Evolutionary conservation across 2,329 filamentous ascomycete species (phyloP).

Genomic region (Parasarocladium wereldwijsianum): DNA sequence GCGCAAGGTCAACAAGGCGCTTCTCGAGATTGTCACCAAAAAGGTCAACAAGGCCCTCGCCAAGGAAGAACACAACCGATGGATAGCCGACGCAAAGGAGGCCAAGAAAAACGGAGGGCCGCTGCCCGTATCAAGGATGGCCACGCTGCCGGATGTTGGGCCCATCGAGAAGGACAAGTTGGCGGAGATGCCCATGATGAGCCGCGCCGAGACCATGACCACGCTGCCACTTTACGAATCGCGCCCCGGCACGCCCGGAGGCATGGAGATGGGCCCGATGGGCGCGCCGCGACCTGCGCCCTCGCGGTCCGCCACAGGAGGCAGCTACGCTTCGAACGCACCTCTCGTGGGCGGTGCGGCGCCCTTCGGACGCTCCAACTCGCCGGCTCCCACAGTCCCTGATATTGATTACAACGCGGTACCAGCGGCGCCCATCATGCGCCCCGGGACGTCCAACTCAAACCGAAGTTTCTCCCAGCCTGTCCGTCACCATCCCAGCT

Average conservation of each 20-base stretch:
- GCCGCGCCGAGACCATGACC: slow-evolving; percentile 42
- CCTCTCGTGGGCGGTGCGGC: slow-evolving; percentile 46
- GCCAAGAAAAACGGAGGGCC: slow-evolving; percentile 40
- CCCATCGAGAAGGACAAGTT: slow-evolving; percentile 29
- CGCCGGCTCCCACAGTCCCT: slow-evolving; percentile 21
- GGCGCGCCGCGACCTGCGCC: slow-evolving; percentile 35
- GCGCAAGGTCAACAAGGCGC: slow-evolving; percentile 74
- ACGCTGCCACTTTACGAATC: slow-evolving; percentile 51
- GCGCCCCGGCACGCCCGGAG: slow-evolving; percentile 37
- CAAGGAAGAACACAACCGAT: slow-evolving; percentile 53
- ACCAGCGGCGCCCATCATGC: slow-evolving; percentile 17
- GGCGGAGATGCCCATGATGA: slow-evolving; percentile 42
- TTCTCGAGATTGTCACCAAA: slow-evolving; percentile 69
- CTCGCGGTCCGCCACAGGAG: slow-evolving; percentile 35
- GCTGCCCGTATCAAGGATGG: slow-evolving; percentile 34
- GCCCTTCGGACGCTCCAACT: slow-evolving; percentile 25
- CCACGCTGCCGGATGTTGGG: slow-evolving; percentile 47
- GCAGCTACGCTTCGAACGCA: slow-evolving; percentile 48
- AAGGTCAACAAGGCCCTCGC: slow-evolving; percentile 84
- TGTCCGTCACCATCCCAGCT: slow-evolving; percentile 1
- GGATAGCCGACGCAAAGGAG: slow-evolving; percentile 32
- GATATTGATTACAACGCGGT: slow-evolving; percentile 10
- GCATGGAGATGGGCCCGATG: slow-evolving; percentile 35
- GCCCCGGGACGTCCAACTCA: slow-evolving; percentile 20
- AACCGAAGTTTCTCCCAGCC: slow-evolving; percentile 15